A percentile compares a stretch with the other conserved stretches of the same genome.
Conservation (phyloP, 2,329 filamentous ascomycete genomes). For the Aaosphaeria arxii region DNA sequence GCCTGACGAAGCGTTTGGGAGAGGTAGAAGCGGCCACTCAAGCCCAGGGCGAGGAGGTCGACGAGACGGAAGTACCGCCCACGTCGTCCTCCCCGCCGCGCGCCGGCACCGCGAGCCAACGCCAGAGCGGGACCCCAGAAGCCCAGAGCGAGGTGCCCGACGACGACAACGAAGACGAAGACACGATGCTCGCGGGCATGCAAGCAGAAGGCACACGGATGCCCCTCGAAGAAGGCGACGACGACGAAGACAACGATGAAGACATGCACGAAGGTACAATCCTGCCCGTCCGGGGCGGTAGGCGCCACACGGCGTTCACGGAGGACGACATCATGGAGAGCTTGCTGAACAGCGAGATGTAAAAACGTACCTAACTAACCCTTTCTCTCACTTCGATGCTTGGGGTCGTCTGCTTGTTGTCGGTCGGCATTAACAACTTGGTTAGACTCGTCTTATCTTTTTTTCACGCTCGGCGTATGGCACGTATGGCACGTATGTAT, state of each 20-base stretch:
- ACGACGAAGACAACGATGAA: slow-evolving; percentile 22
- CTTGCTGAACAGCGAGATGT: slow-evolving; percentile 26
- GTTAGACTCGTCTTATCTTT: too few species aligned
- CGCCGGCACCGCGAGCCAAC: too few species aligned
- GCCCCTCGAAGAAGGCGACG: slow-evolving; percentile 25
- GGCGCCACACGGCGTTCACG: slow-evolving; percentile 13
- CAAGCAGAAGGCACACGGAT: slow-evolving; percentile 34
- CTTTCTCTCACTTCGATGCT: too few species aligned
- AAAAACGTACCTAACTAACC: too few species aligned
- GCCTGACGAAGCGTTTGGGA: slow-evolving; percentile 52
- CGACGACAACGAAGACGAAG: slow-evolving; percentile 24
- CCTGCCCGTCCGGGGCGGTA: slow-evolving; percentile 1
- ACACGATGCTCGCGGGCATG: slow-evolving; percentile 31
- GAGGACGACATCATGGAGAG: slow-evolving; percentile 34
- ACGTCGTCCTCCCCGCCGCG: too few species aligned
- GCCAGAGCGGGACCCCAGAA: not conserved
- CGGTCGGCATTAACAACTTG: too few species aligned
- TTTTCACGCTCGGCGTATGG: too few species aligned
- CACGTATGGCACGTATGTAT: too few species aligned
- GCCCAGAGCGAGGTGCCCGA: slow-evolving; percentile 5
- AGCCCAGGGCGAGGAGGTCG: slow-evolving; percentile 6
- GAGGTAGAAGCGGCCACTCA: slow-evolving; percentile 21
- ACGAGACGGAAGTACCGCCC: slow-evolving; percentile 3
- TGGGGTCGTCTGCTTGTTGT: not conserved
- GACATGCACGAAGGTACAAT: slow-evolving; percentile 10